These are phyloP conservation scores for Cyclotella kingstonii DNA, from an alignment of 108 stramenopile species.

Conservation along the genomic window DNA sequence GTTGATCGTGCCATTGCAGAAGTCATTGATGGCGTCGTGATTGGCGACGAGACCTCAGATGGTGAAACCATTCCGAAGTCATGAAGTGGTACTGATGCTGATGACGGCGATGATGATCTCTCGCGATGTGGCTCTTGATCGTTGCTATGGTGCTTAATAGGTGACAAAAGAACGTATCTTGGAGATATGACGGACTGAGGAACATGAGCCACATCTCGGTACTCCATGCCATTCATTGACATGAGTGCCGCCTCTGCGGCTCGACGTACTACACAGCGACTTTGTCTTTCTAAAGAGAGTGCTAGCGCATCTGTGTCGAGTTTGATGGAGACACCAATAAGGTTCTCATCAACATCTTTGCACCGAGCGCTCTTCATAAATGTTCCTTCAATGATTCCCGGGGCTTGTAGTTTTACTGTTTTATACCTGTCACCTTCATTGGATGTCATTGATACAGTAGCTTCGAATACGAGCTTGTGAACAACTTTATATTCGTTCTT, in stretches of 20 bases:
- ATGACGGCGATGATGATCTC: conserved; percentile 1
- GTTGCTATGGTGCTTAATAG: conserved; percentile 20
- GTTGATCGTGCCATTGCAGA: conserved; percentile 7
- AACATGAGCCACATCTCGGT: conserved; percentile 11
- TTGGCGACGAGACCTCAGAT: conserved; percentile 26
- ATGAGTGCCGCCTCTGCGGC: conserved; percentile 55
- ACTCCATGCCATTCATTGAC: conserved; percentile 27
- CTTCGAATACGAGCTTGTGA: conserved; percentile 47
- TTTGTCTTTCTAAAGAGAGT: conserved; percentile 71
- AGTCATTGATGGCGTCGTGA: conserved; percentile 13
- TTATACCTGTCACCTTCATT: conserved; percentile 64
- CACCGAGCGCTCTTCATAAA: conserved; percentile 46
- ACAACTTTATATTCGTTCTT: conserved; percentile 49
- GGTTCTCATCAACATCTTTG: conserved; percentile 30
- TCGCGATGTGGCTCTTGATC: conserved; percentile 20
- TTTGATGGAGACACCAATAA: conserved; percentile 59
- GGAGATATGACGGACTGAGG: conserved; percentile 37
- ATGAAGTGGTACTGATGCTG: conserved; percentile 5
- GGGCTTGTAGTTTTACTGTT: conserved; percentile 67
- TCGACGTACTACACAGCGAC: conserved; percentile 66
- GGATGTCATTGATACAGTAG: conserved; percentile 48
- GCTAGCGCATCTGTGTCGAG: conserved; percentile 79
- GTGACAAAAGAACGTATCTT: conserved; percentile 44
- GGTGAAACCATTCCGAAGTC: conserved; percentile 5
- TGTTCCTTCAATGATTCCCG: conserved; percentile 71